These are phyloP conservation scores for Saccharomycopsis malanga DNA, from an alignment of 805 yeast species.

Conservation along the genomic window DNA sequence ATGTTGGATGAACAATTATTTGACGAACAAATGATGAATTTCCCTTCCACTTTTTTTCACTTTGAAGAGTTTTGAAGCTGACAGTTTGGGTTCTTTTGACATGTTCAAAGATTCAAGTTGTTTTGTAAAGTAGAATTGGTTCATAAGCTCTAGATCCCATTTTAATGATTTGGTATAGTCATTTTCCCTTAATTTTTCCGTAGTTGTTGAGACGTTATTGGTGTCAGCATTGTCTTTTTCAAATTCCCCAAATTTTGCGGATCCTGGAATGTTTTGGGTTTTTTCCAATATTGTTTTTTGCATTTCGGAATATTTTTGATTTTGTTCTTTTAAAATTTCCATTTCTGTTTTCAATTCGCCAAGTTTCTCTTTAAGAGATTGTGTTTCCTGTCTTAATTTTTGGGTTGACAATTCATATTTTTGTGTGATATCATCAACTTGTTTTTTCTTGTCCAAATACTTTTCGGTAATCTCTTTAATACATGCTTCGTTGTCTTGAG, in stretches of 20 bases:
- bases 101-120: neutral
- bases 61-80: neutral
- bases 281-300: neutral
- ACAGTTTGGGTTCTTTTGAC: neutral
- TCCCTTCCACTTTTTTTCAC: neutral
- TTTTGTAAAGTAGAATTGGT: neutral
- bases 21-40: neutral
- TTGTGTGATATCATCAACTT: too few relatives aligned
- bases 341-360: too few relatives aligned
- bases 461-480: too few relatives aligned
- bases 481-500: too few relatives aligned
- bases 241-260: neutral
- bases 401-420: too few relatives aligned
- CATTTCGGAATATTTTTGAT: too few relatives aligned
- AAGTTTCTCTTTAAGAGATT: too few relatives aligned
- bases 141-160: neutral
- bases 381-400: too few relatives aligned
- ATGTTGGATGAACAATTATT: too few relatives aligned
- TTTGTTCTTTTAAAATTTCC: too few relatives aligned
- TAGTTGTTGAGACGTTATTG: neutral
- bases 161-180: neutral
- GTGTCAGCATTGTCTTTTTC: neutral
- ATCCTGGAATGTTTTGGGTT: neutral
- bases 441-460: too few relatives aligned
- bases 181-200: neutral